A percentile compares a stretch with the other conserved stretches of the same genome.
Evolutionary conservation across 768 basidiomycete genomes (phyloP).

Genomic region (Candolleomyces aberdarensis): DNA sequence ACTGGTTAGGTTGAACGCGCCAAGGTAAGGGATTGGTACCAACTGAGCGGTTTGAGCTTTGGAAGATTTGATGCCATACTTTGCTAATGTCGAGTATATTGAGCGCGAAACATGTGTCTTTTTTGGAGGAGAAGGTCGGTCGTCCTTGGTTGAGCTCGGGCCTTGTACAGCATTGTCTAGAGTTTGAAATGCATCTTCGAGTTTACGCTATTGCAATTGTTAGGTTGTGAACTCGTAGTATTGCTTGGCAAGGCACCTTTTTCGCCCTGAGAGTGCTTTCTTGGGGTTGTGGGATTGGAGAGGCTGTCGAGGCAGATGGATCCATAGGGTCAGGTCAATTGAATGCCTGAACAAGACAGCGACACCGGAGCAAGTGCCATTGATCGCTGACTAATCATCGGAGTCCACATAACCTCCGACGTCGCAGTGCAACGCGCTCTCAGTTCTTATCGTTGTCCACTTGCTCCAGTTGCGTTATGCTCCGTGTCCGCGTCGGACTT

Average conservation of each 20-base stretch:
- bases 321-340: not conserved
- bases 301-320: not conserved
- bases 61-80: conserved; percentile 64
- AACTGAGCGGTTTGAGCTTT: conserved; percentile 24
- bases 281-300: not conserved
- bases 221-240: not conserved
- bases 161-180: conserved; percentile 63
- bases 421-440: too few relatives aligned
- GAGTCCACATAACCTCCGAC: too few relatives aligned
- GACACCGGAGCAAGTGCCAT: too few relatives aligned
- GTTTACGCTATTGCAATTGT: conserved; percentile 56
- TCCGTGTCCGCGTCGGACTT: too few relatives aligned
- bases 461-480: too few relatives aligned
- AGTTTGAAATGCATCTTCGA: conserved; percentile 74
- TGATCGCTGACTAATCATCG: not conserved
- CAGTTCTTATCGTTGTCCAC: too few relatives aligned
- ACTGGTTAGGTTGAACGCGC: not conserved
- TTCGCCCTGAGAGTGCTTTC: conserved; percentile 1
- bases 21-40: not conserved
- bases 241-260: not conserved
- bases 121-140: conserved; percentile 50
- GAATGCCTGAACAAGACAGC: too few relatives aligned
- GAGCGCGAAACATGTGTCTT: conserved; percentile 51
- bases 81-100: conserved; percentile 74
- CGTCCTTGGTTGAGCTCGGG: conserved; percentile 17